Base-by-base conservation (phyloP, 1,284 basidiomycete species). In the Tremellales sp. region DNA sequence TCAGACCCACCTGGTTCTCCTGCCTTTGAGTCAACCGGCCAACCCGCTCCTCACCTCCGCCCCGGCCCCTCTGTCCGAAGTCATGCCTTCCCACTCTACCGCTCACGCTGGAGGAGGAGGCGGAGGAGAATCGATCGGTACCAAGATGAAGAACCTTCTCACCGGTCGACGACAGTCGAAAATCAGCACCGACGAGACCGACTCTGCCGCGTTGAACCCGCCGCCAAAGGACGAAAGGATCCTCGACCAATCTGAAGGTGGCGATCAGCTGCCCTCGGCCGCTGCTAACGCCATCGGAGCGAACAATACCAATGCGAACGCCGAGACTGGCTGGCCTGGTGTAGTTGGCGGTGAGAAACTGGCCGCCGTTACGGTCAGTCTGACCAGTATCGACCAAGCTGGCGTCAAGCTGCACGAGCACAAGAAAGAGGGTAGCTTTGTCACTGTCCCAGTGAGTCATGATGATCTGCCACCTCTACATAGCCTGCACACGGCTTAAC, bases 311-410 rank as follows among this genome's bases (percentile, higher is more conserved):
- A 64, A 65, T 27, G 53, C 50, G 37, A 60, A 58, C 41, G 56
- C 56, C n/a, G 70, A 72, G 56, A 52, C 47, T 6, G 60, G 59
- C 13, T 72, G 63, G 62, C 70, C 70, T 0, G 70, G 64, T 2
- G 51, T 64, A 10, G 48, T 72, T 39, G 49, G 67, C 12, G 67
- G 67, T 7, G 36, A 61, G 37, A 59, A 60, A 25, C 56, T 70
- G 8, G 52, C 44, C 21, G 54, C 53, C n/a, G 57, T 72, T 37
- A 31, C 62, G 6, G 54, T 70, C 4, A 52, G 61, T 12, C 58
- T 70, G 19, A 24, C 40, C 19, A 35, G 43, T 13, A 44, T 72
- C 37, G 56, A 60, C 36, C 65, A 63, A 58, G 24, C 19, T 25
- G 59, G 60, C 43, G 54, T 62, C 21, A 44, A 35, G 5, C 31